Base-by-base conservation (phyloP, 2,329 filamentous ascomycete genomes). In the Fusarium duplospermum region DNA sequence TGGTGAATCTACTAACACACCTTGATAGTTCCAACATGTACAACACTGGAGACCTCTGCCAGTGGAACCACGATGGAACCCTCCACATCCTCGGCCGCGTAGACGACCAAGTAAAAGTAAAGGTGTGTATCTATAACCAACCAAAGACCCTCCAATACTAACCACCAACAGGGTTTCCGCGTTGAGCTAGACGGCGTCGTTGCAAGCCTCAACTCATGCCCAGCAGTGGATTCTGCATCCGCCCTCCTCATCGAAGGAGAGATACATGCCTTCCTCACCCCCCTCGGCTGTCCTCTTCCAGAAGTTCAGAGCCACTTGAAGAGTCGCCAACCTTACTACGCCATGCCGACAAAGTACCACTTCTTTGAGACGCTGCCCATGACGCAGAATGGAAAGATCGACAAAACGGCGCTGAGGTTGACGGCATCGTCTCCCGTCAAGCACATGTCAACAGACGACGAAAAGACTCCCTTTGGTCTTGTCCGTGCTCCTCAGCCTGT, bases 101-200 rank as follows among this genome's bases (percentile, higher is more conserved):
- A 13, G 89, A 91, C 66, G 89, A 91, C 68, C 89, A 91, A 75
- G 87, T 91, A 66, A 91, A 91, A 78, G 85, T 91, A 73, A 89
- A 90, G 79, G 47, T 54, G 47, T 54, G 47, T 54, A 54, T 4
- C 47, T 20, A 54, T 14, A n/a, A n/a, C 27, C 47, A 14, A 20
- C 24, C 18, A 31, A 20, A 9, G 13, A 31, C 18, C 24, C 4
- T 7, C 8, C 45, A 52, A 31, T 31, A 31, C 27, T 54, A 31
- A 54, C 27, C 6, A 18, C 11, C 47, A 20, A 54, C 2, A 54
- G 47, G 85, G 89, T 1, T 90, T 91, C 77, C 86, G 89, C n/a
- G 87, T 91, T 24, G 89, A 91, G 77, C 85, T 91, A 2, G 89
- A 90, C 62, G 88, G 89, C 14, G 86, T 91, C 18, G 84, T 87